phyloP scores from a whole-genome alignment of 1,284 basidiomycete species.

The Rhodotorula sp. region DNA sequence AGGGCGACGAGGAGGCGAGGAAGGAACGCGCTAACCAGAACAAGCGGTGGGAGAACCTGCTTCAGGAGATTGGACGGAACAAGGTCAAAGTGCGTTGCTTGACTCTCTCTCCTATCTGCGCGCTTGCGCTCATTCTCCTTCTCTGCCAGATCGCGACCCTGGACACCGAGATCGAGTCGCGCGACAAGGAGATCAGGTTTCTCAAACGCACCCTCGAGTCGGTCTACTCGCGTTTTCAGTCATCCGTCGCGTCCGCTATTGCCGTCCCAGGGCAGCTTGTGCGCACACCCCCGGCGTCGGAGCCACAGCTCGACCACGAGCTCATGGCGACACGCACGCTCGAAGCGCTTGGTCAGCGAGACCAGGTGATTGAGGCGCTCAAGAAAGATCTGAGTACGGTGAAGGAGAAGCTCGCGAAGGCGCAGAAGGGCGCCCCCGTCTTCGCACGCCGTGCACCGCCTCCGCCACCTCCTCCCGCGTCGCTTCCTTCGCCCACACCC shows the following conservation, averaged over 20 bases:
- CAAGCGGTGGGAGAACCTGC: conserved; percentile 72
- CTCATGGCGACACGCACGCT: conserved; percentile 70
- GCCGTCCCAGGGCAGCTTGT: not conserved
- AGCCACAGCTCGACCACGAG: conserved; percentile 63
- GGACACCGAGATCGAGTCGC: conserved; percentile 58
- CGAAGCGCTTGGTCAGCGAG: conserved; percentile 69
- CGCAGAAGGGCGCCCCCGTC: not conserved
- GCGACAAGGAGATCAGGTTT: conserved; percentile 72
- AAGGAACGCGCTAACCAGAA: conserved; percentile 77
- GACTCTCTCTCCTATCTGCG: not conserved
- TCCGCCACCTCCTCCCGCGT: not conserved
- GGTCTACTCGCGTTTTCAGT: conserved; percentile 73
- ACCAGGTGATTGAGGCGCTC: conserved; percentile 65
- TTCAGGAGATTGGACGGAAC: conserved; percentile 72
- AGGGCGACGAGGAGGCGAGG: conserved; percentile 59
- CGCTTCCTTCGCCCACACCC: not conserved
- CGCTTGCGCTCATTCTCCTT: not conserved
- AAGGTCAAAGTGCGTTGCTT: conserved; percentile 62
- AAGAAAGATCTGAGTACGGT: conserved; percentile 56
- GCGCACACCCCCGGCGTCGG: conserved; percentile 43
- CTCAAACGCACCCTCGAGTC: conserved; percentile 81
- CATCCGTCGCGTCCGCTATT: conserved; percentile 57
- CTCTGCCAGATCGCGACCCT: conserved; percentile 60
- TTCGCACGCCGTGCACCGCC: conserved; percentile 19
- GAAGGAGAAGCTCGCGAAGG: conserved; percentile 39